Conservation (phyloP, 2,329 filamentous ascomycete genomes). For the Anisogramma anomala region DNA sequence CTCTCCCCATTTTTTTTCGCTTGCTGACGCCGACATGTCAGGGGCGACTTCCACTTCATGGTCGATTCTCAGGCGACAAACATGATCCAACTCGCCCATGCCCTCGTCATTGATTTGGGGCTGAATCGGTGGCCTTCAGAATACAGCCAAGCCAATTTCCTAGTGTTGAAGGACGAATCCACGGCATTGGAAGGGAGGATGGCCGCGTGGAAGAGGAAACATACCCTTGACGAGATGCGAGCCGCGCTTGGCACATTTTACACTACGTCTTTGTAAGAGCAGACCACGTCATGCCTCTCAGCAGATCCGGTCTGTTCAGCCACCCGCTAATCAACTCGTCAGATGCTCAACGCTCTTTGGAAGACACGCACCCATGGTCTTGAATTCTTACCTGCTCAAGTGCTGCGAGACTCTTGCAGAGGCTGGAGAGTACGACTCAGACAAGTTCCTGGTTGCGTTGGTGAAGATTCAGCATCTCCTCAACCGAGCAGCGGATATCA, state of each 20-base stretch:
- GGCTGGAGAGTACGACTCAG: conserved; percentile 22
- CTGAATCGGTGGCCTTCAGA: conserved; percentile 22
- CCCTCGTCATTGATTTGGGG: conserved; percentile 28
- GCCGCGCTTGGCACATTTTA: conserved; percentile 31
- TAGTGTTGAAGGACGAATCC: conserved; percentile 25
- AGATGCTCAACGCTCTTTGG: conserved; percentile 23
- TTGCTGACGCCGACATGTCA: conserved; percentile 12
- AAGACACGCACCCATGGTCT: conserved; percentile 22
- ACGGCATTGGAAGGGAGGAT: conserved; percentile 14
- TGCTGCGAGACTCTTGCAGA: conserved; percentile 24
- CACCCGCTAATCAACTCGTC: not conserved
- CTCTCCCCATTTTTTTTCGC: not conserved
- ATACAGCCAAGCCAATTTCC: conserved; percentile 17
- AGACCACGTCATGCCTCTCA: fast-evolving
- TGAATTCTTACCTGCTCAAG: conserved; percentile 23
- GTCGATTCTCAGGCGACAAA: conserved; percentile 26
- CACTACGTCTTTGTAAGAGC: conserved; percentile 23
- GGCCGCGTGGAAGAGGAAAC: conserved; percentile 15
- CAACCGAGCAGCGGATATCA: conserved; percentile 20
- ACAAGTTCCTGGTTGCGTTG: conserved; percentile 23
- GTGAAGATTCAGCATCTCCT: conserved; percentile 25
- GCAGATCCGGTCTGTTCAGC: too few species aligned
- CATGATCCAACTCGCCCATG: conserved; percentile 28
- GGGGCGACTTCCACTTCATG: conserved; percentile 30
- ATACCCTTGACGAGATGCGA: conserved; percentile 27